Percentiles rank a stretch among this genome's conserved stretches.
These are phyloP conservation scores for Phlegmacium glaucopus DNA, from an alignment of 768 basidiomycete species.

Conservation along the genomic window DNA sequence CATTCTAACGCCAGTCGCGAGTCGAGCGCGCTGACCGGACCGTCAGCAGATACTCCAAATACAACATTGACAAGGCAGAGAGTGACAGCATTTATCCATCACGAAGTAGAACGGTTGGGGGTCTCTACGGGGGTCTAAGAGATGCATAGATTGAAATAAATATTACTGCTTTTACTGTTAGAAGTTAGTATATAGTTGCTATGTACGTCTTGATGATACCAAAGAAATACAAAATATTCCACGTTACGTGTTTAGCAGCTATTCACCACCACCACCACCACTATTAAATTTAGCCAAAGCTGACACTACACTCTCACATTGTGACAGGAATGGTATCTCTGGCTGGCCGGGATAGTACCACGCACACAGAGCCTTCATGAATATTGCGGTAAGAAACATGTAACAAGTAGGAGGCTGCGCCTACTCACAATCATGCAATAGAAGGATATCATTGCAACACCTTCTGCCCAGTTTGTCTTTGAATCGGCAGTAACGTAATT, in stretches of 20 bases:
- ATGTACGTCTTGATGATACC: too few relatives aligned
- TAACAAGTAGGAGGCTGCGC: neutral
- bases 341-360: slow-evolving; percentile 67
- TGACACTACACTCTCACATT: slow-evolving; percentile 36
- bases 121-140: too few relatives aligned
- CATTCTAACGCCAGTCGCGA: slow-evolving; percentile 2
- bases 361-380: slow-evolving; percentile 49
- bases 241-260: too few relatives aligned
- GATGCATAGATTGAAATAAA: too few relatives aligned
- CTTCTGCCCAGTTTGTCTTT: slow-evolving; percentile 81
- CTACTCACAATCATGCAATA: slow-evolving; percentile 59
- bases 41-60: neutral
- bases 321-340: slow-evolving; percentile 40
- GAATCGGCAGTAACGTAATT: slow-evolving; percentile 78
- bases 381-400: neutral
- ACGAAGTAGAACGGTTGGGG: slow-evolving; percentile 50
- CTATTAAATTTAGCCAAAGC: too few relatives aligned
- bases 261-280: too few relatives aligned
- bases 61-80: slow-evolving; percentile 39
- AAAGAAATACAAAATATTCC: too few relatives aligned
- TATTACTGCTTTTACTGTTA: too few relatives aligned
- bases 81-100: slow-evolving; percentile 52
- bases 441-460: slow-evolving; percentile 61
- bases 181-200: too few relatives aligned
- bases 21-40: slow-evolving; percentile 14